phyloP scores from a whole-genome alignment of 1,284 basidiomycete genomes.

The Ustilago curta region DNA sequence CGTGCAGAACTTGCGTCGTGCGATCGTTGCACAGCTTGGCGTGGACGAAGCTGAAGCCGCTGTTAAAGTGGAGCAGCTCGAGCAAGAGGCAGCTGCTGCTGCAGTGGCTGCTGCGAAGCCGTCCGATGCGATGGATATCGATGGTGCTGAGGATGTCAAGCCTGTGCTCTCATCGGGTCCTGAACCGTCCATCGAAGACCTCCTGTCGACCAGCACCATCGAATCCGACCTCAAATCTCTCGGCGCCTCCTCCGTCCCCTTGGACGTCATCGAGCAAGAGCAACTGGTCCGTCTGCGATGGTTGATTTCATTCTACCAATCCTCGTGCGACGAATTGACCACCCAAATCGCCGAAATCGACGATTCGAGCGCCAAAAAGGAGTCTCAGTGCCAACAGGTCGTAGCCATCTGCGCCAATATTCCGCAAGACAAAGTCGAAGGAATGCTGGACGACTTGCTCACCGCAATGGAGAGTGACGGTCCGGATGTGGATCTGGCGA shows the following conservation, averaged over 20 bases:
- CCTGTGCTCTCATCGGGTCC: constrained; percentile 4
- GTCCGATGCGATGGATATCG: constrained; percentile 35
- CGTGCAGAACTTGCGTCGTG: constrained; percentile 51
- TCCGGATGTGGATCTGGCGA: constrained; percentile 81
- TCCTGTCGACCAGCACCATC: constrained; percentile 10
- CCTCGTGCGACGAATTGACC: constrained; percentile 70
- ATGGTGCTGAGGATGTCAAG: constrained; percentile 28
- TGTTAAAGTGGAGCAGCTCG: constrained; percentile 19
- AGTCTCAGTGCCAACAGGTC: constrained; percentile 89
- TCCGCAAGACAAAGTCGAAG: constrained; percentile 86
- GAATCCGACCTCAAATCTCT: constrained; percentile 14
- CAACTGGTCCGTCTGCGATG: constrained; percentile 56
- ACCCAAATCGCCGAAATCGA: constrained; percentile 84
- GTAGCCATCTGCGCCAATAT: constrained; percentile 89
- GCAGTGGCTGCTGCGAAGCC: not conserved
- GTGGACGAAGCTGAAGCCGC: constrained; percentile 67
- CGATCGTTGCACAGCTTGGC: constrained; percentile 72
- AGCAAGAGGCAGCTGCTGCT: constrained; percentile 4
- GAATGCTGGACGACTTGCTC: constrained; percentile 88
- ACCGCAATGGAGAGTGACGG: constrained; percentile 90
- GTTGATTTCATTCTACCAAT: constrained; percentile 29
- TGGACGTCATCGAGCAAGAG: constrained; percentile 16
- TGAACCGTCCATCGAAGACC: constrained; percentile 9
- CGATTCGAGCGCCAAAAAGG: constrained; percentile 79
- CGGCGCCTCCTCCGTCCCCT: not conserved